These are phyloP conservation scores for Blastobotrys chiropterorum DNA, from an alignment of 805 yeast genomes.

Conservation along the genomic window DNA sequence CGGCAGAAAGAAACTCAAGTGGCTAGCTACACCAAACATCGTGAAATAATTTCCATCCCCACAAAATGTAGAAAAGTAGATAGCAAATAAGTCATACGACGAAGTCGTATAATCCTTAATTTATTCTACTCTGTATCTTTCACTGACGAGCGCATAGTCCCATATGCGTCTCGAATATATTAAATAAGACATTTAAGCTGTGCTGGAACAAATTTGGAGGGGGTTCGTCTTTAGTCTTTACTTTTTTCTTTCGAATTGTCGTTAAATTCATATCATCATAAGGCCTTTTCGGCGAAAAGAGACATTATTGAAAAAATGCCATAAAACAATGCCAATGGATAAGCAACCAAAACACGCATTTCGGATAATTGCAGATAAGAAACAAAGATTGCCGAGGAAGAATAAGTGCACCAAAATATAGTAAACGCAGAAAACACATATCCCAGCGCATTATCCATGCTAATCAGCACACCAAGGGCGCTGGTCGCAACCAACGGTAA, in stretches of 20 bases:
- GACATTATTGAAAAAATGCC: constrained; percentile 95
- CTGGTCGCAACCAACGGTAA: constrained; percentile 80
- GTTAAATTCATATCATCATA: constrained; percentile 1
- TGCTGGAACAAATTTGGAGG: background rate
- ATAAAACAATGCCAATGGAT: constrained; percentile 87
- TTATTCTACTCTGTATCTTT: no score
- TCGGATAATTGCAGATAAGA: constrained; percentile 75
- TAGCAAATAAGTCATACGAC: no score
- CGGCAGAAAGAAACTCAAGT: no score
- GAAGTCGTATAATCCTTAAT: no score
- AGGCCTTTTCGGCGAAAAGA: constrained; percentile 52
- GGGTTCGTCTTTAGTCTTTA: background rate
- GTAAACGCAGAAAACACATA: constrained; percentile 60
- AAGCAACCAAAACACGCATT: constrained; percentile 86
- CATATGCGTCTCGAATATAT: no score
- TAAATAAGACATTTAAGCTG: no score
- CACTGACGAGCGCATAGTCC: no score
- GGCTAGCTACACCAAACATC: no score
- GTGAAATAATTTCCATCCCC: no score
- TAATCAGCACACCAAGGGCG: constrained; percentile 58
- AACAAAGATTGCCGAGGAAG: constrained; percentile 90
- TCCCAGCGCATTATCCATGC: constrained; percentile 70
- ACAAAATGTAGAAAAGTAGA: no score
- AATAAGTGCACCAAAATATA: constrained; percentile 85
- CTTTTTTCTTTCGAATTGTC: background rate